Evolutionary conservation across 768 basidiomycete species (phyloP).

Genomic region (Crucibulum laeve): DNA sequence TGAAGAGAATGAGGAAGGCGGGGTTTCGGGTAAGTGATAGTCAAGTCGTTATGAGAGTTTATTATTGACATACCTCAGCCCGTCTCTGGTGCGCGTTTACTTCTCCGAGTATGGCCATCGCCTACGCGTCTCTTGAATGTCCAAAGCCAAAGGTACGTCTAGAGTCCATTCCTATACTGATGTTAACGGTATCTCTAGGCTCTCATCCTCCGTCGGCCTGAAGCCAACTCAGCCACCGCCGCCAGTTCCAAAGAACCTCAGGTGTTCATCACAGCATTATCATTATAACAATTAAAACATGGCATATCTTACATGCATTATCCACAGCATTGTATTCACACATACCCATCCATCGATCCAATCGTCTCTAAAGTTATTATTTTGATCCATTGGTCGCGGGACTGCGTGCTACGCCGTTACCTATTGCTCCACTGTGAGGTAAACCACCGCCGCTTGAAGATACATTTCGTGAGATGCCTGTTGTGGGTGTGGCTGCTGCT

Average conservation of each 20-base stretch:
- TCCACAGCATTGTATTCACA: no score
- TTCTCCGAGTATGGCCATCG: constrained; percentile 77
- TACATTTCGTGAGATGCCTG: no score
- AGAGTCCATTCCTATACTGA: background rate
- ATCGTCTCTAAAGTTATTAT: no score
- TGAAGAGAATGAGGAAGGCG: constrained; percentile 29
- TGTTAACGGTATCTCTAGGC: constrained; percentile 19
- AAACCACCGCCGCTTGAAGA: no score
- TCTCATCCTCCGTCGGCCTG: constrained; percentile 36
- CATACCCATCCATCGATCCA: no score
- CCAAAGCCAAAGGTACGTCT: constrained; percentile 55
- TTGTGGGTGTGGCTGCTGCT: background rate
- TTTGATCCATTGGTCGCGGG: no score
- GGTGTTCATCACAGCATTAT: constrained; percentile 56
- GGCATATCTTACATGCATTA: background rate
- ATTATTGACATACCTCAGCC: constrained; percentile 29
- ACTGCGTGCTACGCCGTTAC: no score
- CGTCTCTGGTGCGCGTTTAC: constrained; percentile 85
- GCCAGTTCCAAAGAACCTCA: constrained; percentile 25
- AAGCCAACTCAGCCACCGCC: constrained; percentile 9
- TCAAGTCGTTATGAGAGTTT: constrained; percentile 2
- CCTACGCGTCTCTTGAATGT: constrained; percentile 52
- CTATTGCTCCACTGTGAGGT: no score
- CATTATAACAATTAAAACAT: constrained; percentile 20
- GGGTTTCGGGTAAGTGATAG: constrained; percentile 10